Conservation (phyloP, 495 filamentous ascomycete species). For the Penicillium psychrofluorescens region DNA sequence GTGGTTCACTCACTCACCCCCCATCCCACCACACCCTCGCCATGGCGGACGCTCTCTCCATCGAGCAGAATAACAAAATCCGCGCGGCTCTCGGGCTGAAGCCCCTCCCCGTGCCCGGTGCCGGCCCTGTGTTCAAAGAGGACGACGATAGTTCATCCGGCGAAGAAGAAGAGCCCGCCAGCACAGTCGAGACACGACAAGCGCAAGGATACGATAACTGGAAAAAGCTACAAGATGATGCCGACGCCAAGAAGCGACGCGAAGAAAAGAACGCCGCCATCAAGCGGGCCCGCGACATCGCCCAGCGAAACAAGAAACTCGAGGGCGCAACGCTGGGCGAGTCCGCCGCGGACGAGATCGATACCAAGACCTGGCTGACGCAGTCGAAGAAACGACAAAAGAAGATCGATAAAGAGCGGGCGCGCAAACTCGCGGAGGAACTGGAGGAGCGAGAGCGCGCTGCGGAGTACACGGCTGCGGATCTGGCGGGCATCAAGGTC, state of each 20-base stretch:
- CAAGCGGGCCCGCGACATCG: conserved; percentile 81
- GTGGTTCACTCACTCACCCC: neutral
- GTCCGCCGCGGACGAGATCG: conserved; percentile 54
- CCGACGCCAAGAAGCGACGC: conserved; percentile 62
- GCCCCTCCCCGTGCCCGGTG: conserved; percentile 75
- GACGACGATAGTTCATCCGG: conserved; percentile 37
- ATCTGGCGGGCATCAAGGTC: conserved; percentile 85
- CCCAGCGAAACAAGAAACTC: conserved; percentile 63
- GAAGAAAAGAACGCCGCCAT: conserved; percentile 72
- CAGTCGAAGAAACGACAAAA: conserved; percentile 86
- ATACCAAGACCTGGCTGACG: conserved; percentile 78
- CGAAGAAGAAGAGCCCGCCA: conserved; percentile 59
- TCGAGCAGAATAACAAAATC: conserved; percentile 92
- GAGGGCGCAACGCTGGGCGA: conserved; percentile 75
- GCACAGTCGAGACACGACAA: conserved; percentile 74
- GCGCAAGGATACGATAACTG: conserved; percentile 71
- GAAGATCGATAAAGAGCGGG: conserved; percentile 71
- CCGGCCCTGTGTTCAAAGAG: conserved; percentile 54
- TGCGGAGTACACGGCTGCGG: conserved; percentile 65
- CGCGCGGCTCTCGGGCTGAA: conserved; percentile 84
- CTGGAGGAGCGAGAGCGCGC: conserved; percentile 55
- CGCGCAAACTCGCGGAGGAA: conserved; percentile 67
- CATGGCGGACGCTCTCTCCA: conserved; percentile 75
- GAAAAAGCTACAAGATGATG: conserved; percentile 55
- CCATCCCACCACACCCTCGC: conserved; percentile 13